Evolutionary conservation across 306 rosid genomes (phyloP), one percentile per base, ranked within the genome.

Genomic region (Gastrolobium bilobum): DNA sequence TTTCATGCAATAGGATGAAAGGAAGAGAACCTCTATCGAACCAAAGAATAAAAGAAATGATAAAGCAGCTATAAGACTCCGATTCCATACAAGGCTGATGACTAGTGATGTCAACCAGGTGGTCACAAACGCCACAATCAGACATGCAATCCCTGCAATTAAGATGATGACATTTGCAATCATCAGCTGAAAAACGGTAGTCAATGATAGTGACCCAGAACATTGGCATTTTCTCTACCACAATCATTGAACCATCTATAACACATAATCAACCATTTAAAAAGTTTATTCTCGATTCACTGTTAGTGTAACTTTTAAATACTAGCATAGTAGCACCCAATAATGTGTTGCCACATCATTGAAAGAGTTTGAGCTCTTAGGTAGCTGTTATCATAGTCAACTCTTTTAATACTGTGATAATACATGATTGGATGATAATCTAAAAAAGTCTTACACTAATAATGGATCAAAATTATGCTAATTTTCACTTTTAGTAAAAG

Each of bases 41-140:
- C 97, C 93, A 62, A 85, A 93, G 81, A 89, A 77, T 57, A 85
- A 7, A 71, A 74, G 61, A 84, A 91, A 93, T 75, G 89, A 84
- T 47, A 90, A 63, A 77, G 93, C 75, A 56, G 86, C 77, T 52
- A 82, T 10, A 70, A 88, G 75, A 86, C 82, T 86, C 79, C 68
- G 88, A 73, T 88, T 81, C 99, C 98, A 89, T 71, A 90, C 98
- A 43, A 96, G 91, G 86, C 77, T 88, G 90, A 96, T 88, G 87
- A 82, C 86, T 8, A 96, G 90, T 31, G 87, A 83, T 58, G 88
- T 78, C 85, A 96, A 82, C 79, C 79, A 91, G 35, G 99, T 93
- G 69, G 87, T 93, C 70, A 90, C 85, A 77, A 87, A 81, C 50
- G 89, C 79, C 68, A 86, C 86, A 65, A 81, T 73, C 82, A 88